Conservation (phyloP, 352 stramenopile genomes). For the Globisporangium spiculum region DNA sequence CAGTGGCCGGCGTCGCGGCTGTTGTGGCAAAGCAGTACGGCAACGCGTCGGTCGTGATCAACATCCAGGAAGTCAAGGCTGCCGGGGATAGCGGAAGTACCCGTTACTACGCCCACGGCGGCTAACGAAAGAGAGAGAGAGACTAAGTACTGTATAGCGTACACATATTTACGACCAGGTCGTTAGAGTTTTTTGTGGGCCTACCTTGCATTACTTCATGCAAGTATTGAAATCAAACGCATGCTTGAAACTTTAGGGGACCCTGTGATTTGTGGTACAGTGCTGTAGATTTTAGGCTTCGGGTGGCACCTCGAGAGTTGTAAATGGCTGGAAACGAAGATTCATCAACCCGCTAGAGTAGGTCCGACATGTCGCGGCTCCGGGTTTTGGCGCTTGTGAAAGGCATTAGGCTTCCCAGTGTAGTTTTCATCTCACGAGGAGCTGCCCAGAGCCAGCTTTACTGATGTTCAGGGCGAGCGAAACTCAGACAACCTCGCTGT, state of each 20-base stretch:
- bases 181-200: background rate
- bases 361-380: background rate
- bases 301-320: background rate
- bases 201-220: background rate
- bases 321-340: background rate
- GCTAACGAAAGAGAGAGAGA: background rate
- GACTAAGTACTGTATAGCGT: background rate
- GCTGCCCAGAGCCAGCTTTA: background rate
- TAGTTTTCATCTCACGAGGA: background rate
- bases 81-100: background rate
- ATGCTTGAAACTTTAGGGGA: background rate
- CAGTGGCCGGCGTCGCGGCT: background rate
- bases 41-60: constrained; percentile 7
- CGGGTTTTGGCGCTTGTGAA: background rate
- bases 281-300: background rate
- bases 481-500: no score
- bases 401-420: background rate
- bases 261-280: background rate
- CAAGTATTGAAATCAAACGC: background rate
- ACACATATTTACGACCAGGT: background rate
- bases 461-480: no score
- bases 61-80: constrained; percentile 16
- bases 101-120: background rate
- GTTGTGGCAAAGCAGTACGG: constrained; percentile 9
- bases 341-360: background rate